Evolutionary conservation across 2,329 filamentous ascomycete genomes (phyloP), one percentile per base, ranked within the genome.

Genomic region (Akanthomyces dipterigenus): DNA sequence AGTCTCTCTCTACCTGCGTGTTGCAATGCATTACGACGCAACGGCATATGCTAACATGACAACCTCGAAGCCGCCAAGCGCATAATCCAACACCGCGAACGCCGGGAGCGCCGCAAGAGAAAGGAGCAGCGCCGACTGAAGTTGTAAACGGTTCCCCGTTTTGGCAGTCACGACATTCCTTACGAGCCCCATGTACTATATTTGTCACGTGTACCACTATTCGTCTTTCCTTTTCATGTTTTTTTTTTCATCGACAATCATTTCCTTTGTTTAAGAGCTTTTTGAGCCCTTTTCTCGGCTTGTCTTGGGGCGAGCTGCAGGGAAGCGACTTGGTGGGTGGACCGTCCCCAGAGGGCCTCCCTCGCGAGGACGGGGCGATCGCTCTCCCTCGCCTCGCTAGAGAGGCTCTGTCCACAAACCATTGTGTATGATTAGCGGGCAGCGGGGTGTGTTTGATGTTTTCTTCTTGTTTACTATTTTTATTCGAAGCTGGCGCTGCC

Each of bases 61-160:
- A 2, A 22, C 49, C 55, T 34, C 11, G 31, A 34, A 76, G 74
- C 74, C 55, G 61, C 65, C 20, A 76, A 76, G 63, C 68, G 74
- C 40, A 65, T 64, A n/a, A 56, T 70, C 49, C 74, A 76, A 63
- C 74, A 73, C 62, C 72, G 68, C 26, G 72, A 75, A 28, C 72
- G 74, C 59, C 68, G 70, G 55, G 74, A 76, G 51, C 69, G 74
- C 53, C 68, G 72, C 60, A 72, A 72, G 67, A 71, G 70, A 69
- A 76, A 74, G 67, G 74, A 76, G 63, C 67, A 73, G 63, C 68
- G 72, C 51, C 72, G 73, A 60, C 60, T 74, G 51, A 75, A 73
- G 67, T 67, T 75, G 56, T 75, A 65, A 67, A 53, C 55, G 50
- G 59, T 26, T 48, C 22, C 34, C 43, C 43, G 48, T 51, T 53